Conservation (phyloP, 495 filamentous ascomycete genomes). For the Tuber borchii region DNA sequence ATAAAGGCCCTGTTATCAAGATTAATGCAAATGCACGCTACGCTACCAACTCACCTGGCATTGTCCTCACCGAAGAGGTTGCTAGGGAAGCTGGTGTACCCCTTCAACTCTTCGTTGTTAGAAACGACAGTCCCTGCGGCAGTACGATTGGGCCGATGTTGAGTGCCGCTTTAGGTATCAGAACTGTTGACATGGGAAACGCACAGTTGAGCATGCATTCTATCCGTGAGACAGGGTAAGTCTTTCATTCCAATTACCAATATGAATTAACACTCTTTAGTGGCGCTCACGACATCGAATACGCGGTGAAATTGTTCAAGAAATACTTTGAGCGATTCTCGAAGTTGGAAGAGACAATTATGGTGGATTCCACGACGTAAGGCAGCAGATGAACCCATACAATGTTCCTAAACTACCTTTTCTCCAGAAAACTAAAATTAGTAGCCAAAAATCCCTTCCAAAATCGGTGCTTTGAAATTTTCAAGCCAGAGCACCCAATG, state of each 20-base stretch:
- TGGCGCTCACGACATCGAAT: slow-evolving; percentile 65
- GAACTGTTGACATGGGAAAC: slow-evolving; percentile 90
- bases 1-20: slow-evolving; percentile 94
- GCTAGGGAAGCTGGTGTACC: slow-evolving; percentile 69
- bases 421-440: background rate
- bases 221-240: slow-evolving; percentile 74
- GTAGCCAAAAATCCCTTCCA: background rate
- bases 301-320: slow-evolving; percentile 78
- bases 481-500: background rate
- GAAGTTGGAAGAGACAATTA: slow-evolving; percentile 68
- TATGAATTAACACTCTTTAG: slow-evolving; percentile 26
- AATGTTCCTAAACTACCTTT: background rate
- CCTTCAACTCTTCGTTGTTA: slow-evolving; percentile 89
- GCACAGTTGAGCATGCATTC: slow-evolving; percentile 97
- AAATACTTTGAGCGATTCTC: slow-evolving; percentile 80
- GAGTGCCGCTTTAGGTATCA: slow-evolving; percentile 69
- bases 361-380: slow-evolving; percentile 55
- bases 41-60: slow-evolving; percentile 90
- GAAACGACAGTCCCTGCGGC: slow-evolving; percentile 89
- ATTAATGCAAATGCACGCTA: slow-evolving; percentile 96
- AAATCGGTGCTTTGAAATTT: background rate
- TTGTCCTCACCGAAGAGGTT: slow-evolving; percentile 81
- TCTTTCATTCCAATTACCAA: background rate
- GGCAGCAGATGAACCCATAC: background rate
- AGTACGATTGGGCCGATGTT: slow-evolving; percentile 97